A percentile compares a stretch with the other conserved stretches of the same genome.
Conservation (phyloP, 1,284 basidiomycete species). For the Ganoderma sp. region DNA sequence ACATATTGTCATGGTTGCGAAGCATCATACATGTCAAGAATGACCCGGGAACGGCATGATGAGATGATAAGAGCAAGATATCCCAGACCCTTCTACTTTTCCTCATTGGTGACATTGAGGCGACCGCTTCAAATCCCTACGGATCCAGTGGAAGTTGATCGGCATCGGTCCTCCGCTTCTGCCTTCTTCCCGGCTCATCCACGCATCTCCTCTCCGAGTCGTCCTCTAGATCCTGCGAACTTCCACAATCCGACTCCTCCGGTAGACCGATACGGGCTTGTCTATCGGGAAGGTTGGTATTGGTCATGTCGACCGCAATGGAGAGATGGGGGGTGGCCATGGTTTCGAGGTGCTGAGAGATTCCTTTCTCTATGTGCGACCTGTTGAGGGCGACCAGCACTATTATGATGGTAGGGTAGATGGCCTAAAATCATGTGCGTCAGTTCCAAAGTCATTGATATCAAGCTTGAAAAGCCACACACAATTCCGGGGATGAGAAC, state of each 20-base stretch:
- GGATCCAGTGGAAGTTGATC: too few species aligned
- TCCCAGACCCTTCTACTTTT: too few species aligned
- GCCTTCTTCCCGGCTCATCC: not conserved
- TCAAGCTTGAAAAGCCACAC: too few species aligned
- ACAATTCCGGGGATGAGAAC: too few species aligned
- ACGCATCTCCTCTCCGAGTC: not conserved
- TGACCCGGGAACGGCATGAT: too few species aligned
- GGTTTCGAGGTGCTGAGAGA: not conserved
- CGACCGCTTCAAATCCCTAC: too few species aligned
- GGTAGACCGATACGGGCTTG: not conserved
- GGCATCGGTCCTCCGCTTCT: too few species aligned
- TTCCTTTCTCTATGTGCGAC: not conserved
- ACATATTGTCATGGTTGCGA: too few species aligned
- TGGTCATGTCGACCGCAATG: not conserved
- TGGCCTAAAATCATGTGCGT: not conserved
- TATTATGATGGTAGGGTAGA: not conserved
- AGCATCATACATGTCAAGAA: too few species aligned
- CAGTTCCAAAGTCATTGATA: too few species aligned
- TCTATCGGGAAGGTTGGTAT: not conserved
- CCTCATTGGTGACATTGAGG: too few species aligned
- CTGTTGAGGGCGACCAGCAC: not conserved
- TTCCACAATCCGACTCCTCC: not conserved
- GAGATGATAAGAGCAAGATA: too few species aligned
- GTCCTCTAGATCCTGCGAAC: not conserved
- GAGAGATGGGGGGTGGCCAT: not conserved